Conservation (phyloP, 805 yeast genomes). For the Candida xiaguanensis region DNA sequence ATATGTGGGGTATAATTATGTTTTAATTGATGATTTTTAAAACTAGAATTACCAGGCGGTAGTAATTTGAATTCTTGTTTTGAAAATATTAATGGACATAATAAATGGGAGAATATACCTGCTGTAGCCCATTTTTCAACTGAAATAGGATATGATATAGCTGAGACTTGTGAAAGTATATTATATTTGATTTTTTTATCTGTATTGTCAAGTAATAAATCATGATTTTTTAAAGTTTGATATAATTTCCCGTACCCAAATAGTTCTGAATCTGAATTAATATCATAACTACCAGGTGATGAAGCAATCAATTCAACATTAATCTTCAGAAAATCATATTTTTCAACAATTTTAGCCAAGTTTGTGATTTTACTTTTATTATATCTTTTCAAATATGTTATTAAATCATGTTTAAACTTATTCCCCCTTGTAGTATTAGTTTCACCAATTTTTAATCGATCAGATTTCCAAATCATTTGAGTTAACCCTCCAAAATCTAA, state of each 20-base stretch:
- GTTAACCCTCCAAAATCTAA: conserved; percentile 56
- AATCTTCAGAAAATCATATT: conserved; percentile 44
- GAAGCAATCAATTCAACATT: conserved; percentile 56
- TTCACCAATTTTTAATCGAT: conserved; percentile 23
- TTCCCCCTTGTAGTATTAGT: conserved; percentile 12
- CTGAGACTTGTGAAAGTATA: conserved; percentile 44
- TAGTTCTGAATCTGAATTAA: conserved; percentile 16
- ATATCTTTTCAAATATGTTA: conserved; percentile 45
- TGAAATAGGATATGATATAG: conserved; percentile 46
- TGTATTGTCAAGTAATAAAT: conserved; percentile 21
- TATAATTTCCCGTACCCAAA: conserved; percentile 49
- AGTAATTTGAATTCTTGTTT: conserved; percentile 19
- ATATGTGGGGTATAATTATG: conserved; percentile 32
- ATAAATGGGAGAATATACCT: conserved; percentile 45
- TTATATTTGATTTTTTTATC: conserved; percentile 17
- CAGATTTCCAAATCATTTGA: conserved; percentile 66
- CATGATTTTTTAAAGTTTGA: conserved; percentile 34
- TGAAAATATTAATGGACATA: conserved; percentile 42
- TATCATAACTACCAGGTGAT: conserved; percentile 41
- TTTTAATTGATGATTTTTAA: conserved; percentile 17
- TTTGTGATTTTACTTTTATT: conserved; percentile 19
- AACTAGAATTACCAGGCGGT: conserved; percentile 22
- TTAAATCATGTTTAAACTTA: conserved; percentile 45
- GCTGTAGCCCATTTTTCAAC: conserved; percentile 20
- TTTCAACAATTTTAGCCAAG: conserved; percentile 24